Conservation (phyloP, 2,329 filamentous ascomycete species). For the Ascochyta fabae region DNA sequence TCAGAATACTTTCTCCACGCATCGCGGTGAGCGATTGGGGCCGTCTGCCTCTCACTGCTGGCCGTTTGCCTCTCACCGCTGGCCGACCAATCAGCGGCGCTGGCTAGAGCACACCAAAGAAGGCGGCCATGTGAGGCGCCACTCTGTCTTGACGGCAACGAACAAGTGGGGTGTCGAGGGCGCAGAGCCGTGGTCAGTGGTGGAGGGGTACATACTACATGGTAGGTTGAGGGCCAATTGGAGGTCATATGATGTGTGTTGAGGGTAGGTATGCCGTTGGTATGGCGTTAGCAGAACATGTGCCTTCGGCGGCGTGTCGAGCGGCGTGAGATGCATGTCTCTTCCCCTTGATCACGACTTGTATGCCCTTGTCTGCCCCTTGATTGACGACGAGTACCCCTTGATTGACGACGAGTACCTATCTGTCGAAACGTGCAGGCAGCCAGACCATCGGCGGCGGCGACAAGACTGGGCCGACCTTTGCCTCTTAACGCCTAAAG, state of each 20-base stretch:
- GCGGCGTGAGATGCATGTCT: too few species aligned
- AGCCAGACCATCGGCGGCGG: not conserved
- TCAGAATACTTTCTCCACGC: too few species aligned
- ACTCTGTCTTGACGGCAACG: not conserved
- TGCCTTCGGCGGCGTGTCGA: not conserved
- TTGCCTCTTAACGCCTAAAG: not conserved
- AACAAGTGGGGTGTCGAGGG: not conserved
- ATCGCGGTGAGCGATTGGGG: too few species aligned
- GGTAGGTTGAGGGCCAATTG: not conserved
- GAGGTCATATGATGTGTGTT: constrained; percentile 4
- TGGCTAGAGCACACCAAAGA: constrained; percentile 2
- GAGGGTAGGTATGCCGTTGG: constrained; percentile 13
- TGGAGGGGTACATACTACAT: not conserved
- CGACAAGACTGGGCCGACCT: not conserved
- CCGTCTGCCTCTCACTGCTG: too few species aligned
- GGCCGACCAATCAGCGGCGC: constrained; percentile 5
- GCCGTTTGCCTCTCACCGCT: too few species aligned
- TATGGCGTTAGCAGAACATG: not conserved
- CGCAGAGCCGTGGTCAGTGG: not conserved
- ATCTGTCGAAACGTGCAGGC: not conserved
- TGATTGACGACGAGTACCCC: too few species aligned
- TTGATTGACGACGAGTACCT: too few species aligned
- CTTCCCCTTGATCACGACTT: not conserved
- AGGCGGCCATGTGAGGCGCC: constrained; percentile 4
- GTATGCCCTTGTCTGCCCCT: not conserved